Percentiles rank a stretch among this genome's conserved stretches.
Conservation (phyloP, 2,329 filamentous ascomycete genomes). For the Alternaria gansuensis region DNA sequence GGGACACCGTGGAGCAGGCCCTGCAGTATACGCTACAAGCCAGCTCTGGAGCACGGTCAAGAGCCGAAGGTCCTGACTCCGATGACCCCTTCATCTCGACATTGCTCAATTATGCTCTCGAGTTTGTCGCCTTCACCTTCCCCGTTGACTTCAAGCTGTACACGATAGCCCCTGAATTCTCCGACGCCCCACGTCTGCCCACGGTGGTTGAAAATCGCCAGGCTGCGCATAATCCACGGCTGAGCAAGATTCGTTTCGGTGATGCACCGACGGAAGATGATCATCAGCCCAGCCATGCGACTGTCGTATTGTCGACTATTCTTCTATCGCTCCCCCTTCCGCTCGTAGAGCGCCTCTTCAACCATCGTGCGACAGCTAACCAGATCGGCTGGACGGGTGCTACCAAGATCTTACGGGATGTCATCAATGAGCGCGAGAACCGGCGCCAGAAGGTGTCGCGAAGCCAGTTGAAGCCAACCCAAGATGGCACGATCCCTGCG, state of each 20-base stretch:
- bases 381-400: conserved; percentile 53
- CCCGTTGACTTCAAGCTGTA: conserved; percentile 69
- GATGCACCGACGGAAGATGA: conserved; percentile 64
- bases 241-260: conserved; percentile 75
- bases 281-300: conserved; percentile 50
- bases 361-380: conserved; percentile 65
- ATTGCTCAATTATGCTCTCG: conserved; percentile 65
- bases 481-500: conserved; percentile 30
- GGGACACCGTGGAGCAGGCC: conserved; percentile 69
- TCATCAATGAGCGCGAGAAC: conserved; percentile 56
- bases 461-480: conserved; percentile 35
- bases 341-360: conserved; percentile 71
- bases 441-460: conserved; percentile 48
- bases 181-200: conserved; percentile 60
- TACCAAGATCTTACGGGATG: conserved; percentile 53
- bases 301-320: conserved; percentile 69
- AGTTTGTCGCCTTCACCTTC: conserved; percentile 69
- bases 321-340: conserved; percentile 75
- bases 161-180: conserved; percentile 56
- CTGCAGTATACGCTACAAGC: conserved; percentile 67
- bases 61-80: conserved; percentile 26
- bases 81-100: conserved; percentile 65
- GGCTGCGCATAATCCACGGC: conserved; percentile 60
- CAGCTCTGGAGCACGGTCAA: conserved; percentile 21
- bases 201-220: conserved; percentile 47